Base-by-base conservation (phyloP, 192 early-diverging fungal species). In the Backusella australiensis region DNA sequence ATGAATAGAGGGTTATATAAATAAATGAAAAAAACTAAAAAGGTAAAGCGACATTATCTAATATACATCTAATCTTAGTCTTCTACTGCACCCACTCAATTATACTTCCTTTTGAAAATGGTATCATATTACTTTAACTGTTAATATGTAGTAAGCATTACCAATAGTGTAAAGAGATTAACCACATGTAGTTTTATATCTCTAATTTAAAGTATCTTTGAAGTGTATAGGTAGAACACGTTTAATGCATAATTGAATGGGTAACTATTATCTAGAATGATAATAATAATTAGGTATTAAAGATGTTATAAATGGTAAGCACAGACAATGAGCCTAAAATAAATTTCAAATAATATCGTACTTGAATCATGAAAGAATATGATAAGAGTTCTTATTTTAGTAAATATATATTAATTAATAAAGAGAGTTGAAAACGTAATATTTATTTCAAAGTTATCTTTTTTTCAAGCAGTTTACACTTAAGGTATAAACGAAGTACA, bases 381-480 rank as follows among this genome's bases (percentile, higher is more conserved):
- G 53, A 49, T 49, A 49, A 49, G 53, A 59, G 23, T 59, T 59
- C 46, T 49, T 49, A 44, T 49, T n/a, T 59, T 59, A 59, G 53
- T 23, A 59, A 59, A 63, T 63, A 29, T 23, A 63, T 63, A 56
- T 21, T 21, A 21, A 23, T 56, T 56, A 63, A 63, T 63, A 29
- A n/a, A 63, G 23, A 29, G 12, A 9, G 21, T 63, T 63, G 23
- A 63, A 63, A 63, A 29, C 29, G 26, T 26, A 63, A 63, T 63
- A 12, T 63, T 63, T 63, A 49, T 63, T 21, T 11, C 9, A 63
- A 32, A 9, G 8, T 29, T 63, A 63, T 63, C 26, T 63, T 9
- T 29, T 63, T 63, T 29, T 12, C 9, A 63, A 6, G n/a, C 12
- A 29, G 3, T 29, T 12, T 63, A 63, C 12, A 0, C 11, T 63